phyloP scores from a whole-genome alignment of 2,329 filamentous ascomycete genomes.

The Chalara sp. region DNA sequence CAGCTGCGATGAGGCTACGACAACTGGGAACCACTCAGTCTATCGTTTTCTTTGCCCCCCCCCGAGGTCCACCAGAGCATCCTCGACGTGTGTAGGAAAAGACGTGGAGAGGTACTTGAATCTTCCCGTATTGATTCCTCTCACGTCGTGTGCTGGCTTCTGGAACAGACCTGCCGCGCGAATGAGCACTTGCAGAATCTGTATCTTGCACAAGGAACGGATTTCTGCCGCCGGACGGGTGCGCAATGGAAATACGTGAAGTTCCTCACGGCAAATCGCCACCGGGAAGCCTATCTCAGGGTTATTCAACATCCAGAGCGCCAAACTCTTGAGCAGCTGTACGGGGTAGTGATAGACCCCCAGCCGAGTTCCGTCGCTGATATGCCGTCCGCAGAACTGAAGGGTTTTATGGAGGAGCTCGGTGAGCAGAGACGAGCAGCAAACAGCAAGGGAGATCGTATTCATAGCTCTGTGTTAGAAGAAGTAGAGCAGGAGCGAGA shows the following conservation, averaged over 20 bases:
- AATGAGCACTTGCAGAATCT: conserved; percentile 54
- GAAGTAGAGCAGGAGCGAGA: conserved; percentile 46
- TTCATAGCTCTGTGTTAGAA: conserved; percentile 45
- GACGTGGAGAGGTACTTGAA: neutral
- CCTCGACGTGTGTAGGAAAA: conserved; percentile 35
- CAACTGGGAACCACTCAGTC: conserved; percentile 41
- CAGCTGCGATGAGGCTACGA: conserved; percentile 59
- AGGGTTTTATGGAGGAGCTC: conserved; percentile 29
- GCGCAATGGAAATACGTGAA: conserved; percentile 36
- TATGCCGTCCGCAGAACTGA: conserved; percentile 20
- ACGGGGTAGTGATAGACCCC: conserved; percentile 32
- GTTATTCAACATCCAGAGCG: conserved; percentile 45
- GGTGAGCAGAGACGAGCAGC: conserved; percentile 27
- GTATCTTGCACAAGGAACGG: conserved; percentile 51
- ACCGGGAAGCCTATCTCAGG: conserved; percentile 35
- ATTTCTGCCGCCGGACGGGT: conserved; percentile 52
- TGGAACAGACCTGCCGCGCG: conserved; percentile 54
- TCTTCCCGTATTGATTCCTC: conserved; percentile 4
- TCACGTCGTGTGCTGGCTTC: conserved; percentile 55
- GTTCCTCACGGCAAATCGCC: conserved; percentile 29
- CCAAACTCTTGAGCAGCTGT: conserved; percentile 51
- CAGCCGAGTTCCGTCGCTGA: conserved; percentile 6
- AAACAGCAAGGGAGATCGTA: conserved; percentile 36
- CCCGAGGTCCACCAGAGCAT: conserved; percentile 41
- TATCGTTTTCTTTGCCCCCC: conserved; percentile 22